Evolutionary conservation across 1,284 basidiomycete species (phyloP).

Genomic region (Tilletia setariae): DNA sequence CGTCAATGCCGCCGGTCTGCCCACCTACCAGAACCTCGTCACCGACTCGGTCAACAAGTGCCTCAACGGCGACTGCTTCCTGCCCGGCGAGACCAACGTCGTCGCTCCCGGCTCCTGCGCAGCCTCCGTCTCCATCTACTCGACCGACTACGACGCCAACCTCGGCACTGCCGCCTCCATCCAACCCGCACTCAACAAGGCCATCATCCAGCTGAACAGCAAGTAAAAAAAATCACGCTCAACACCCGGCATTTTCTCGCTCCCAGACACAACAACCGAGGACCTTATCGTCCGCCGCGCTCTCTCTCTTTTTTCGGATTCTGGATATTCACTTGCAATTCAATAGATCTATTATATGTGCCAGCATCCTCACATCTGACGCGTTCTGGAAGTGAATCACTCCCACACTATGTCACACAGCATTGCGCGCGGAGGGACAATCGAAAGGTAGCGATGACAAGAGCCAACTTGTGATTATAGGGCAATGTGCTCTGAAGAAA

Average conservation of each 20-base stretch:
- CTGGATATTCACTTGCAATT: not conserved
- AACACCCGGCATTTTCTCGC: not conserved
- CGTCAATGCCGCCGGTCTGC: slow-evolving; percentile 36
- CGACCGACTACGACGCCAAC: slow-evolving; percentile 46
- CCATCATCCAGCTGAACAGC: slow-evolving; percentile 11
- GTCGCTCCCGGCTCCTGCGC: slow-evolving; percentile 32
- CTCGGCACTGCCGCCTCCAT: not conserved
- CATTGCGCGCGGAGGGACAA: too few relatives aligned
- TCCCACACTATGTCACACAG: too few relatives aligned
- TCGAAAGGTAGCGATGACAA: too few relatives aligned
- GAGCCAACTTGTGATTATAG: too few relatives aligned
- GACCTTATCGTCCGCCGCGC: too few relatives aligned
- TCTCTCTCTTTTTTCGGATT: not conserved
- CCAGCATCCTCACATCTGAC: too few relatives aligned
- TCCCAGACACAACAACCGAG: not conserved
- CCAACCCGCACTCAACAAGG: slow-evolving; percentile 5
- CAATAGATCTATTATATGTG: not conserved
- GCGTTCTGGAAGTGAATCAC: too few relatives aligned
- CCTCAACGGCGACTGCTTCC: slow-evolving; percentile 35
- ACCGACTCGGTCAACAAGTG: slow-evolving; percentile 39
- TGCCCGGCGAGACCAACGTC: slow-evolving; percentile 42
- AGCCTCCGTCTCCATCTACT: slow-evolving; percentile 35
- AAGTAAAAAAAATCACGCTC: not conserved
- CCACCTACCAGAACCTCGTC: slow-evolving; percentile 31
- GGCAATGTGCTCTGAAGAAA: too few relatives aligned